These are phyloP conservation scores for Madurella fahalii DNA, from an alignment of 2,329 filamentous ascomycete genomes.

Conservation along the genomic window DNA sequence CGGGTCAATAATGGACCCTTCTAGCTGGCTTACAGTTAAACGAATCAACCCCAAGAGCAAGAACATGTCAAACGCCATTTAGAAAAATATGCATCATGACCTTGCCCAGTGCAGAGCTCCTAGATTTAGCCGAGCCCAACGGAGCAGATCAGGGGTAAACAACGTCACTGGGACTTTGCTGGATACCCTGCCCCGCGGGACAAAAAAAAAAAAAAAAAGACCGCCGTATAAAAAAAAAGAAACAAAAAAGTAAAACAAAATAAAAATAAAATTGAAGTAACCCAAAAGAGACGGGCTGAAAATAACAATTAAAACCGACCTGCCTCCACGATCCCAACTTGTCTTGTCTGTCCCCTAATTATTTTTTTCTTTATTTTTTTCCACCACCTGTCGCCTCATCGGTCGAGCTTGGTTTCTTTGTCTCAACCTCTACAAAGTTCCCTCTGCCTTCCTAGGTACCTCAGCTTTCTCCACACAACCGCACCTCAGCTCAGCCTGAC, in stretches of 20 bases:
- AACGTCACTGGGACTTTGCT: not conserved
- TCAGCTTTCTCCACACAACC: too few species aligned
- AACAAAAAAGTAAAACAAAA: not conserved
- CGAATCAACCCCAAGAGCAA: too few species aligned
- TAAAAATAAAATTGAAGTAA: not conserved
- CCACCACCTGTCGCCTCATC: too few species aligned
- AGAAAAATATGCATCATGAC: not conserved
- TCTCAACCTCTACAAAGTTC: too few species aligned
- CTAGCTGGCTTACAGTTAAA: too few species aligned
- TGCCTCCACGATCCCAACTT: not conserved
- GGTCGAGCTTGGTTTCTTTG: too few species aligned
- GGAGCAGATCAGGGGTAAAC: not conserved
- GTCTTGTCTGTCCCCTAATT: too few species aligned
- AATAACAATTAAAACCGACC: not conserved
- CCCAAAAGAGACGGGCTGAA: not conserved
- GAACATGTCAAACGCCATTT: too few species aligned
- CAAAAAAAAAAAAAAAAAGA: not conserved
- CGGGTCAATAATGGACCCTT: too few species aligned
- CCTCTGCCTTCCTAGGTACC: too few species aligned
- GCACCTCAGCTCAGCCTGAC: too few species aligned
- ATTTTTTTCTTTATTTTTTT: too few species aligned
- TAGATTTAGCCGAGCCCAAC: slow-evolving; percentile 1
- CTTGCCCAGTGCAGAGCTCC: not conserved
- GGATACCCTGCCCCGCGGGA: not conserved
- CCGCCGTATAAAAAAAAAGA: not conserved